Conservation (phyloP, 306 rosid species). For the Aeschynomene evenia region DNA sequence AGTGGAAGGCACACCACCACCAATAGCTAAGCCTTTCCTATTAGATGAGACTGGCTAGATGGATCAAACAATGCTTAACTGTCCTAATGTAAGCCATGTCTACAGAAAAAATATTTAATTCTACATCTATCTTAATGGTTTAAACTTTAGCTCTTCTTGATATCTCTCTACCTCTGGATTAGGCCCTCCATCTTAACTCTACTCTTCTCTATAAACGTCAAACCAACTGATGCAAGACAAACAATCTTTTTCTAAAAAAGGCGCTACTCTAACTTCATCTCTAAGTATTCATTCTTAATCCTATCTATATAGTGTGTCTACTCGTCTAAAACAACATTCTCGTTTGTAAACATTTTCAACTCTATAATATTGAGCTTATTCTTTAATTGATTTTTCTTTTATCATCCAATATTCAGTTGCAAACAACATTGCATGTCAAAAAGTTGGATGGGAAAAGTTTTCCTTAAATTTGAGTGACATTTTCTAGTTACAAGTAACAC, state of each 20-base stretch:
- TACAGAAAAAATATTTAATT: not conserved
- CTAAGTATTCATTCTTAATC: too few species aligned
- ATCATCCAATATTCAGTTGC: not conserved
- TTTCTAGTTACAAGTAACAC: not conserved
- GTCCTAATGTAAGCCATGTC: not conserved
- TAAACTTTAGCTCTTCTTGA: not conserved
- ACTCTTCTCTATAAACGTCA: not conserved
- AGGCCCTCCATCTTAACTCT: not conserved
- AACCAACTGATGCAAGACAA: not conserved
- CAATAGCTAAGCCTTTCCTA: not conserved
- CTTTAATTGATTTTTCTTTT: too few species aligned
- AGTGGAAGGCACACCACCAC: not conserved
- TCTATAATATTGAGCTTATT: too few species aligned
- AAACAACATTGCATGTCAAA: not conserved
- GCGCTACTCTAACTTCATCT: not conserved
- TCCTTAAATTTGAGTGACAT: not conserved
- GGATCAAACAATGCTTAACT: not conserved
- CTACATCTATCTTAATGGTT: not conserved
- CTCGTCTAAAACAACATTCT: too few species aligned
- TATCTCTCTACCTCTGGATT: not conserved
- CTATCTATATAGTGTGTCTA: too few species aligned
- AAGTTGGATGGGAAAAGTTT: not conserved
- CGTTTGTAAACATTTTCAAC: not conserved
- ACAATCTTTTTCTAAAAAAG: not conserved
- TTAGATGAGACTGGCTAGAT: not conserved